phyloP scores from a whole-genome alignment of 2,329 filamentous ascomycete genomes.

The Beauveria scarabaeidicola region DNA sequence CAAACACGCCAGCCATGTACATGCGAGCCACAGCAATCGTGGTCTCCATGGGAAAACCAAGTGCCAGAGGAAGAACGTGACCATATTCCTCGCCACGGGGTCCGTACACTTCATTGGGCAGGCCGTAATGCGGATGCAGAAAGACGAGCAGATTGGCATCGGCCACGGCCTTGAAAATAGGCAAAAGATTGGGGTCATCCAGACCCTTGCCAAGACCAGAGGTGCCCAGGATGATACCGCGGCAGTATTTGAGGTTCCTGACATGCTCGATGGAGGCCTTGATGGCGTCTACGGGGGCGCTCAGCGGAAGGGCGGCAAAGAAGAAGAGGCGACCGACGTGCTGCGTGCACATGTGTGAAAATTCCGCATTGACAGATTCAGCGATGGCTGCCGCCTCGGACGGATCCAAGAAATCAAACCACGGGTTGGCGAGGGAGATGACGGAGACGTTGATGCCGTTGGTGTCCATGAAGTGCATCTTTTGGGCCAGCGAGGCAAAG shows the following conservation, averaged over 20 bases:
- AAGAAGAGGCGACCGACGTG: slow-evolving; percentile 66
- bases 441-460: slow-evolving; percentile 78
- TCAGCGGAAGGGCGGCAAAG: slow-evolving; percentile 75
- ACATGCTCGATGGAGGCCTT: slow-evolving; percentile 58
- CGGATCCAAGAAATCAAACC: slow-evolving; percentile 73
- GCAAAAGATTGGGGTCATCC: slow-evolving; percentile 66
- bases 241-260: slow-evolving; percentile 53
- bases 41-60: slow-evolving; percentile 88
- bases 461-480: slow-evolving; percentile 79
- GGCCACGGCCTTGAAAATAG: slow-evolving; percentile 63
- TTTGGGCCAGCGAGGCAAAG: slow-evolving; percentile 72
- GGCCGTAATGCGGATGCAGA: slow-evolving; percentile 85
- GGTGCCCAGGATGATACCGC: slow-evolving; percentile 85
- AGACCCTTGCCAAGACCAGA: slow-evolving; percentile 71
- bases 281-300: slow-evolving; percentile 53
- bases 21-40: slow-evolving; percentile 84
- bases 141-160: slow-evolving; percentile 61
- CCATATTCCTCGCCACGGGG: slow-evolving; percentile 66
- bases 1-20: slow-evolving; percentile 80
- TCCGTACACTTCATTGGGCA: slow-evolving; percentile 74
- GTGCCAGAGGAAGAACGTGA: slow-evolving; percentile 74
- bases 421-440: slow-evolving; percentile 84
- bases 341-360: slow-evolving; percentile 60
- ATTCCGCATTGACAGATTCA: slow-evolving; percentile 63
- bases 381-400: slow-evolving; percentile 56